phyloP scores from a whole-genome alignment of 495 filamentous ascomycete genomes.

The Penicillium pancosmium region DNA sequence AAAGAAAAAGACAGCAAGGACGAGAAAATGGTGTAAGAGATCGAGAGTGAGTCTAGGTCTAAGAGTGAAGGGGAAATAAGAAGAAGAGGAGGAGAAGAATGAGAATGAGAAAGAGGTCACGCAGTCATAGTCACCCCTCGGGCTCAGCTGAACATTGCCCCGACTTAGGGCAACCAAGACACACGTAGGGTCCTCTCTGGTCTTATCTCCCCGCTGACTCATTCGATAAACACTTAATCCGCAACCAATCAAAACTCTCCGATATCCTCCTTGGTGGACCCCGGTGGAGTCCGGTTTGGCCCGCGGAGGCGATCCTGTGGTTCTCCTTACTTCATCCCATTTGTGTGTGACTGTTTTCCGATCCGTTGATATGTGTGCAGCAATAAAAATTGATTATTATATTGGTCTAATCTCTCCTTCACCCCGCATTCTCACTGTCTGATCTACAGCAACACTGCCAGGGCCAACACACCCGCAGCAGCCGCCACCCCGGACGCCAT shows the following conservation, averaged over 20 bases:
- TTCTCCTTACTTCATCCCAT: not conserved
- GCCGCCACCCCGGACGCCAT: slow-evolving; percentile 12
- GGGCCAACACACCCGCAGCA: slow-evolving; percentile 17
- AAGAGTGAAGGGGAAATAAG: not conserved
- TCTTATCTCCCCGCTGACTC: slow-evolving; percentile 9
- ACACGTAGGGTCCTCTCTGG: not conserved
- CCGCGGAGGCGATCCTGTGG: not conserved
- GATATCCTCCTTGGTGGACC: not conserved
- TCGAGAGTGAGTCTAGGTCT: not conserved
- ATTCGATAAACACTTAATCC: slow-evolving; percentile 8
- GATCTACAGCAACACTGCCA: slow-evolving; percentile 15
- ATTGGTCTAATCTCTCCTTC: no score
- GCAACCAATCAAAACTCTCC: slow-evolving; percentile 1
- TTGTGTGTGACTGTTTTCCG: not conserved
- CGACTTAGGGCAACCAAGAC: no score
- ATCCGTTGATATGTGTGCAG: not conserved
- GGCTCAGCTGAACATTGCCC: slow-evolving; percentile 5
- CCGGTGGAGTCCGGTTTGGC: slow-evolving; percentile 4
- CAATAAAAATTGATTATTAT: no score
- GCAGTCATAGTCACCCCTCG: slow-evolving; percentile 13
- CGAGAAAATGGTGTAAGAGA: not conserved
- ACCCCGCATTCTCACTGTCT: not conserved
- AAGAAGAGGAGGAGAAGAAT: not conserved
- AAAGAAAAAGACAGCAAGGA: slow-evolving; percentile 5
- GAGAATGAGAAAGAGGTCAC: slow-evolving; percentile 4